Conservation (phyloP, 768 basidiomycete genomes). For the Boletus tylopilopsis region DNA sequence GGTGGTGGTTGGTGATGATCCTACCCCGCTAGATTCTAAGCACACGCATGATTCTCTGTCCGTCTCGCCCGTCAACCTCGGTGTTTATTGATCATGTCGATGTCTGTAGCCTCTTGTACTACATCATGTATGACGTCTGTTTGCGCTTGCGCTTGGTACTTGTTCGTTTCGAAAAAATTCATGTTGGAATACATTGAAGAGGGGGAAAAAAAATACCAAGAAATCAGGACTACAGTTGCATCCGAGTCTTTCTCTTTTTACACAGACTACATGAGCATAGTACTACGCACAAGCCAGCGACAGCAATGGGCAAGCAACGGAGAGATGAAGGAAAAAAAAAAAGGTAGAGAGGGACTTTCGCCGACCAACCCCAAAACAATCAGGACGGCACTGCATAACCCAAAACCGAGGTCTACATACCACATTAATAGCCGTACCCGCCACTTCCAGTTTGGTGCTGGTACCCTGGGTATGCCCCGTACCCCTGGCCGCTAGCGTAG, state of each 20-base stretch:
- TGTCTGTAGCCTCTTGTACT: slow-evolving; percentile 9
- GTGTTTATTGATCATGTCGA: slow-evolving; percentile 2
- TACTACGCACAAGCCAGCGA: slow-evolving; percentile 1
- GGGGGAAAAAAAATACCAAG: not conserved
- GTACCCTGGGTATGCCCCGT: slow-evolving; percentile 25
- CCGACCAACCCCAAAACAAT: not conserved
- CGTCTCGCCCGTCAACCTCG: not conserved
- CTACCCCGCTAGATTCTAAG: not conserved
- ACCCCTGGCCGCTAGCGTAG: slow-evolving; percentile 15
- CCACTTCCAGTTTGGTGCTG: slow-evolving; percentile 24
- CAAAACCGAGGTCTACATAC: not conserved
- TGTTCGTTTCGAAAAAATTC: not conserved
- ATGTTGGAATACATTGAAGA: too few species aligned
- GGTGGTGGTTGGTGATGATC: slow-evolving; percentile 12
- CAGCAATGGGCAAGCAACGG: not conserved
- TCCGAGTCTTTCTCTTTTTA: slow-evolving; percentile 19
- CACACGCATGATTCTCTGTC: slow-evolving; percentile 9
- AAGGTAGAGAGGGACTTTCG: not conserved
- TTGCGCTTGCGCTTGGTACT: not conserved
- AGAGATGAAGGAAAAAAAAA: not conserved
- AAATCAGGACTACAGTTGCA: slow-evolving; percentile 1
- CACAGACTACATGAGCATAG: slow-evolving; percentile 13
- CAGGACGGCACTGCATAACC: not conserved
- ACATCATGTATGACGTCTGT: not conserved
- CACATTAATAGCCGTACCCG: slow-evolving; percentile 27